Evolutionary conservation across 306 rosid species (phyloP).

Genomic region (Begonia loranthoides): DNA sequence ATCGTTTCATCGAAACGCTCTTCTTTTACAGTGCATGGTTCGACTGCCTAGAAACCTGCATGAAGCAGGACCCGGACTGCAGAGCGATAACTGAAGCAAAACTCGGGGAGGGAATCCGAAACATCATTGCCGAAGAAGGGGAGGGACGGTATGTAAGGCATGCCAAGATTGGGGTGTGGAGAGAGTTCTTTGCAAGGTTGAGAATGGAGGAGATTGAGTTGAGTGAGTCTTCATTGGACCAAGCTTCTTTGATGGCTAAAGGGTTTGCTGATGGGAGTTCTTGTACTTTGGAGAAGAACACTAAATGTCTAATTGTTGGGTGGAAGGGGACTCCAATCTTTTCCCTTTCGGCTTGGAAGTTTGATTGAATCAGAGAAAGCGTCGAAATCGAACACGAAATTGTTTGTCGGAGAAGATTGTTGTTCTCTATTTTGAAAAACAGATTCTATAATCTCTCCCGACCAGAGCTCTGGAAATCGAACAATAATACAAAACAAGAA

Average conservation of each 20-base stretch:
- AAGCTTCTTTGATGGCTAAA: slow-evolving; percentile 31
- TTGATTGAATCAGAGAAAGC: too few species aligned
- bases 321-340: slow-evolving; percentile 66
- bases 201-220: slow-evolving; percentile 43
- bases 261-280: slow-evolving; percentile 25
- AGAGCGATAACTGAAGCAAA: slow-evolving; percentile 19
- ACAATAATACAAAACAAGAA: too few species aligned
- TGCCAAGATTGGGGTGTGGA: slow-evolving; percentile 59
- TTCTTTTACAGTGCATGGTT: slow-evolving; percentile 41
- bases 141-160: slow-evolving; percentile 30
- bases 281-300: slow-evolving; percentile 32
- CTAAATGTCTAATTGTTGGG: slow-evolving; percentile 25
- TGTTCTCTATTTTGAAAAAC: too few species aligned
- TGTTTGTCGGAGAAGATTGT: too few species aligned
- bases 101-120: slow-evolving; percentile 28
- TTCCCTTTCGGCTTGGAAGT: slow-evolving; percentile 54
- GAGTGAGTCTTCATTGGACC: slow-evolving; percentile 32
- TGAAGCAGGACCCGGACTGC: slow-evolving; percentile 19
- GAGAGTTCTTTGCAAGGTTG: slow-evolving; percentile 35
- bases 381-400: too few species aligned
- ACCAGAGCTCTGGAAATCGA: too few species aligned
- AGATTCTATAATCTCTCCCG: too few species aligned
- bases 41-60: slow-evolving; percentile 37
- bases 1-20: slow-evolving; percentile 48
- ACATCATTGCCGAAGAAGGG: slow-evolving; percentile 44